A percentile compares a stretch with the other conserved stretches of the same genome.
Conservation (phyloP, 441 rosid genomes). For the Populus hybrid region DNA sequence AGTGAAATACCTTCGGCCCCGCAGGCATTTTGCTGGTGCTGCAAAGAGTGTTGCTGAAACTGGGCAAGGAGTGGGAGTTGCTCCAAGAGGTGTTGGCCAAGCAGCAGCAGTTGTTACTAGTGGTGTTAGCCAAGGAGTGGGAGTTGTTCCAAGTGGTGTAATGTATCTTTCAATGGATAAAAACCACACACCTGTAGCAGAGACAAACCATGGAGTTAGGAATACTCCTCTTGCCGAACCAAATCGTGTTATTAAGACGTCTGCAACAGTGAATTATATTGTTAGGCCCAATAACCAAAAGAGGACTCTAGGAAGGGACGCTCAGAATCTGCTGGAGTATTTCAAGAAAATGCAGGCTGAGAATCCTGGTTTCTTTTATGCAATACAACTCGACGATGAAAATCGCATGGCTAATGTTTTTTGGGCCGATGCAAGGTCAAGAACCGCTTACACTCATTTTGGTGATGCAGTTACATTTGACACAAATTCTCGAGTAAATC, state of each 20-base stretch:
- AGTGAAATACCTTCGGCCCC: slow-evolving; percentile 73
- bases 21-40: slow-evolving; percentile 78
- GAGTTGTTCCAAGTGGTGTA: slow-evolving; percentile 55
- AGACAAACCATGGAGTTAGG: slow-evolving; percentile 45
- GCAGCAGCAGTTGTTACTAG: too few relatives aligned
- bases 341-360: slow-evolving; percentile 93
- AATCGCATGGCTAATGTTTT: slow-evolving; percentile 83
- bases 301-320: slow-evolving; percentile 80
- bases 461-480: slow-evolving; percentile 83
- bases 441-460: slow-evolving; percentile 77
- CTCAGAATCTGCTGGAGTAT: slow-evolving; percentile 84
- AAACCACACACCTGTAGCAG: slow-evolving; percentile 36
- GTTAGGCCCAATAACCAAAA: slow-evolving; percentile 43
- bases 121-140: slow-evolving; percentile 32
- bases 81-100: too few relatives aligned
- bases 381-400: slow-evolving; percentile 88
- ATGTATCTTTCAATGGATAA: slow-evolving; percentile 83
- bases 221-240: slow-evolving; percentile 32
- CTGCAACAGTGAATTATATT: slow-evolving; percentile 38
- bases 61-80: slow-evolving; percentile 2
- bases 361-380: slow-evolving; percentile 96
- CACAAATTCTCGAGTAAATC: slow-evolving; percentile 61
- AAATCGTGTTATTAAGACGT: slow-evolving; percentile 35
- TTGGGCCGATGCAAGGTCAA: slow-evolving; percentile 97
- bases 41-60: slow-evolving; percentile 45